Evolutionary conservation across 305 asterid genomes (phyloP), one percentile per base, ranked within the genome.

Genomic region (Fraxinus sp.): DNA sequence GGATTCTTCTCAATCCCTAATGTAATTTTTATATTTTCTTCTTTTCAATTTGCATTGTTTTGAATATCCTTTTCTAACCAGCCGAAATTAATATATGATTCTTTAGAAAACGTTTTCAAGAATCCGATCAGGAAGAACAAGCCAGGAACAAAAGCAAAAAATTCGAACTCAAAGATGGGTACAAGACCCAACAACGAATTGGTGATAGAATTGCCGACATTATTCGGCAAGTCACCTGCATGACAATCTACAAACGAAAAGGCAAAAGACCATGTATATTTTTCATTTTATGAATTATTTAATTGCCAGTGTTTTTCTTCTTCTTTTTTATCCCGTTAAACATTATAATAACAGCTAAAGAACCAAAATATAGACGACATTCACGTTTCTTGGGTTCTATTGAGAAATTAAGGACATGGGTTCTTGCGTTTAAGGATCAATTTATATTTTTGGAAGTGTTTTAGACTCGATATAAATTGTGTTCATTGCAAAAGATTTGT

Each of bases 1-100:
- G 87, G 85, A 92, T 55, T 84, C 89, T 6, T 92, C 97, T 84
- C 93, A 82, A 76, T 92, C 94, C 75, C 73, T 86, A 32, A 84
- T 92, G 96, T 91, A 89, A 76, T 28, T 79, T 43, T 80, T 81
- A 43, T 46, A n/a, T 77, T 78, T 18, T 33, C 36, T 28, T 62
- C 49, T 5, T 20, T 72, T 41, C 10, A 32, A 9, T 26, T 4
- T 0, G 71, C 71, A 22, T 22, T 13, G 0, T 2, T 11, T 30
- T 39, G 10, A 32, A 5, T 16, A 81, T 79, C 35, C 32, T 32
- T 8, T 79, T 84, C 35, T 13, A 68, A 71, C 16, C 32, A 14
- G 22, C 35, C 3, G 20, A 26, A 49, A 32, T 77, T 35, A 18
- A 35, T 35, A 35, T 35, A 36, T 16, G 84, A 2, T 36, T 57